These are phyloP conservation scores for Penicillium frequentans DNA, from an alignment of 2,329 filamentous ascomycete species.

Conservation along the genomic window DNA sequence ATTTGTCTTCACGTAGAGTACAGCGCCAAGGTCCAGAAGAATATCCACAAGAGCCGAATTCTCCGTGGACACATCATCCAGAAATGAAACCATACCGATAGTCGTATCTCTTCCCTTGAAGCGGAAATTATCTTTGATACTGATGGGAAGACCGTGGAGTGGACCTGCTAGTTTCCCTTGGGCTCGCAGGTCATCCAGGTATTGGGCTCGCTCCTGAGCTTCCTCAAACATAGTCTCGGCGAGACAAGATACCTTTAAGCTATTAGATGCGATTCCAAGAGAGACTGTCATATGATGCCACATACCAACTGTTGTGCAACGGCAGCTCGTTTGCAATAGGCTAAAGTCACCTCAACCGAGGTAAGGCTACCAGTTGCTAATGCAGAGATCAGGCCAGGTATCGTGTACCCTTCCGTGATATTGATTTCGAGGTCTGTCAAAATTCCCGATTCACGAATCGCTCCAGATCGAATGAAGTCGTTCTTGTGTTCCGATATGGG, in stretches of 20 bases:
- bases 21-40: constrained; percentile 29
- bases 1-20: constrained; percentile 52
- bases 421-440: constrained; percentile 48
- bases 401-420: constrained; percentile 50
- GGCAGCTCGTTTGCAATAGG: constrained; percentile 45
- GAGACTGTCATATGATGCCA: not conserved
- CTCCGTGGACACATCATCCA: constrained; percentile 12
- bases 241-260: constrained; percentile 24
- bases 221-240: constrained; percentile 30
- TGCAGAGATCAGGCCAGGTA: constrained; percentile 26
- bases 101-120: constrained; percentile 17
- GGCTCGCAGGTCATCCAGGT: constrained; percentile 24
- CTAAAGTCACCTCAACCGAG: constrained; percentile 45
- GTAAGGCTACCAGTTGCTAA: constrained; percentile 29
- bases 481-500: constrained; percentile 16
- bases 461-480: constrained; percentile 13
- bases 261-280: not conserved
- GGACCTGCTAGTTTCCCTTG: constrained; percentile 28
- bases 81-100: constrained; percentile 17
- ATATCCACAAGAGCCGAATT: constrained; percentile 23
- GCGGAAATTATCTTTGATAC: constrained; percentile 39
- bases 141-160: constrained; percentile 33
- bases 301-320: constrained; percentile 36
- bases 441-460: constrained; percentile 38
- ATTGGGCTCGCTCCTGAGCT: constrained; percentile 24